These are phyloP conservation scores for Primulina tabacum DNA, from an alignment of 257 asterid species.

Conservation along the genomic window DNA sequence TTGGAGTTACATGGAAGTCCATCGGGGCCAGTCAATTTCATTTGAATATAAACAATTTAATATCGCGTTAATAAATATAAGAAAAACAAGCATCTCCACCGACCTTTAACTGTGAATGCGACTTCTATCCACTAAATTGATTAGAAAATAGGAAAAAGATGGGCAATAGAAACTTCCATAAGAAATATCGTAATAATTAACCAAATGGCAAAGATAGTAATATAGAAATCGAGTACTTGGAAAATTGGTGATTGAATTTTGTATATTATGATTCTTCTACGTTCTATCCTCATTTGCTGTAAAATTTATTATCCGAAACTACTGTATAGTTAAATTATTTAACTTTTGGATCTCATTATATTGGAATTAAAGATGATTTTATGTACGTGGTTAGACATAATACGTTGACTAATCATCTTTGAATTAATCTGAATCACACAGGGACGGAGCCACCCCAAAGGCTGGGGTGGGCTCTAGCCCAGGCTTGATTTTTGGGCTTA, in stretches of 20 bases:
- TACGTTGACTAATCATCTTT: neutral
- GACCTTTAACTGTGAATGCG: constrained; percentile 4
- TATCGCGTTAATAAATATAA: neutral
- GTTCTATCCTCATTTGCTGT: neutral
- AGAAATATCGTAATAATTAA: neutral
- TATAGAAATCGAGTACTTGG: neutral
- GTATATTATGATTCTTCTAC: neutral
- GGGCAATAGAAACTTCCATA: neutral
- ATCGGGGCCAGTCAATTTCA: no score
- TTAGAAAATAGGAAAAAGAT: neutral
- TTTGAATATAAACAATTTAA: no score
- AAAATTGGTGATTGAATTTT: neutral
- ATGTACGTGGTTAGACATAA: constrained; percentile 14
- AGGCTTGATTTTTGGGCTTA: no score
- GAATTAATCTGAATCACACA: neutral
- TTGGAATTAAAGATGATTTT: neutral
- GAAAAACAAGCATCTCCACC: constrained; percentile 3
- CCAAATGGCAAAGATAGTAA: neutral
- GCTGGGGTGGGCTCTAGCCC: no score
- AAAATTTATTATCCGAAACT: neutral
- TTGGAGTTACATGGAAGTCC: no score
- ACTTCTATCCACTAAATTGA: constrained; percentile 17
- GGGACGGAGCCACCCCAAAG: no score
- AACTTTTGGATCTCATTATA: no score
- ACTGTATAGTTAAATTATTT: no score